A percentile compares a stretch with the other conserved stretches of the same genome.
Conservation (phyloP, 305 asterid species). For the Withania somnifera region DNA sequence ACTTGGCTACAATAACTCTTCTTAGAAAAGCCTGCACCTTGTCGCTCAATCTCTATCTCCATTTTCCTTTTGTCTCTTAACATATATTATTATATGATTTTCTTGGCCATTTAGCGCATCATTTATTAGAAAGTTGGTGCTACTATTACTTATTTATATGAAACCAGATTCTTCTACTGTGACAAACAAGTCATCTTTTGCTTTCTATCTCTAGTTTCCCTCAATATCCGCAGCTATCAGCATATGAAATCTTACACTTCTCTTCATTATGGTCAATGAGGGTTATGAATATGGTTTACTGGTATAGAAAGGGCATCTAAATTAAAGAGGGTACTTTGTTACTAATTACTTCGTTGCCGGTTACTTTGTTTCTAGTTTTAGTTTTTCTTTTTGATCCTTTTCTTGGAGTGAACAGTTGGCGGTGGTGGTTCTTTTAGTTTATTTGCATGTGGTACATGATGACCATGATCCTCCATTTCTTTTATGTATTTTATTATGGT, state of each 20-base stretch:
- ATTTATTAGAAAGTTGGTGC: neutral
- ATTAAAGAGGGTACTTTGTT: neutral
- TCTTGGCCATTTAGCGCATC: neutral
- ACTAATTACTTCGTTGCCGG: neutral
- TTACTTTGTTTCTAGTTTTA: no score
- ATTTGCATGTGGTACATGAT: no score
- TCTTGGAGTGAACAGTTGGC: no score
- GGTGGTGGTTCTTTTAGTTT: no score
- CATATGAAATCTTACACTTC: neutral
- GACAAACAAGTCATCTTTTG: neutral
- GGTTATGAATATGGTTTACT: neutral
- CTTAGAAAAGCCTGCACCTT: neutral
- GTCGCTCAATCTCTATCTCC: neutral
- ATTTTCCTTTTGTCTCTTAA: neutral
- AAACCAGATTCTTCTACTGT: neutral
- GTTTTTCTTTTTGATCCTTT: no score
- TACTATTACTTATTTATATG: neutral
- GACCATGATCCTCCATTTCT: no score
- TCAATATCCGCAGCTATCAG: neutral
- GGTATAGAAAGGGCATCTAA: neutral
- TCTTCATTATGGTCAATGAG: neutral
- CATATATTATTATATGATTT: no score
- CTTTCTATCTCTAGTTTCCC: neutral
- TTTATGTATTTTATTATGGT: no score
- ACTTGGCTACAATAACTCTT: neutral